These are phyloP conservation scores for Crithidia brevicula DNA, from an alignment of 208 protist species.

Conservation along the genomic window DNA sequence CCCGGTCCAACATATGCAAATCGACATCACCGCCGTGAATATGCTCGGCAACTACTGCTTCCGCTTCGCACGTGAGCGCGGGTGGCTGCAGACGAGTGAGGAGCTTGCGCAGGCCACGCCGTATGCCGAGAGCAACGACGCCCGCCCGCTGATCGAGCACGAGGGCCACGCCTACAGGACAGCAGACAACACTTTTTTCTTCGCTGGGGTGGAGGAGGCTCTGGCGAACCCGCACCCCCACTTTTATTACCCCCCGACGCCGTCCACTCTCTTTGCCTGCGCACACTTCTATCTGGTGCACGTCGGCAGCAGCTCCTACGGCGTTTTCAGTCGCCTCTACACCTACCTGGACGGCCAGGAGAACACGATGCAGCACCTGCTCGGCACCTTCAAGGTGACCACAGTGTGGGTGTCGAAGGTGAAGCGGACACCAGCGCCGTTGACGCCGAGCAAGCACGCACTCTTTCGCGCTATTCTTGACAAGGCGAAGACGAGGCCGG, in stretches of 20 bases:
- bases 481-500: neutral
- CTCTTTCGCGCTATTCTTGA: slow-evolving; percentile 10
- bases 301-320: slow-evolving; percentile 66
- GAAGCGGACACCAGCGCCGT: slow-evolving; percentile 32
- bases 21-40: slow-evolving; percentile 60
- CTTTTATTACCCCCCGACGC: slow-evolving; percentile 37
- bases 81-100: slow-evolving; percentile 54
- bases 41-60: slow-evolving; percentile 57
- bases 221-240: slow-evolving; percentile 31
- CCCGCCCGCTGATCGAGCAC: slow-evolving; percentile 19
- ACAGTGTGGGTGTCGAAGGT: slow-evolving; percentile 58
- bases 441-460: slow-evolving; percentile 12
- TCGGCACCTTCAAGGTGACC: slow-evolving; percentile 66
- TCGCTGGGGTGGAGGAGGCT: slow-evolving; percentile 55
- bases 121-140: slow-evolving; percentile 12
- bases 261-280: slow-evolving; percentile 44
- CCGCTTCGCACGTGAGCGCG: slow-evolving; percentile 57
- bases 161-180: slow-evolving; percentile 22
- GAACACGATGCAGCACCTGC: slow-evolving; percentile 23
- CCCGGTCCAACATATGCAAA: slow-evolving; percentile 59
- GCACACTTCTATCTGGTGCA: slow-evolving; percentile 41
- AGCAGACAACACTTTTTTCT: slow-evolving; percentile 60
- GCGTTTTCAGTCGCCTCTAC: slow-evolving; percentile 47
- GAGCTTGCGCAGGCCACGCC: slow-evolving; percentile 29
- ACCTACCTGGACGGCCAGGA: slow-evolving; percentile 43